phyloP scores from a whole-genome alignment of 2,329 filamentous ascomycete species.

The Beauveria scarabaeidicola region DNA sequence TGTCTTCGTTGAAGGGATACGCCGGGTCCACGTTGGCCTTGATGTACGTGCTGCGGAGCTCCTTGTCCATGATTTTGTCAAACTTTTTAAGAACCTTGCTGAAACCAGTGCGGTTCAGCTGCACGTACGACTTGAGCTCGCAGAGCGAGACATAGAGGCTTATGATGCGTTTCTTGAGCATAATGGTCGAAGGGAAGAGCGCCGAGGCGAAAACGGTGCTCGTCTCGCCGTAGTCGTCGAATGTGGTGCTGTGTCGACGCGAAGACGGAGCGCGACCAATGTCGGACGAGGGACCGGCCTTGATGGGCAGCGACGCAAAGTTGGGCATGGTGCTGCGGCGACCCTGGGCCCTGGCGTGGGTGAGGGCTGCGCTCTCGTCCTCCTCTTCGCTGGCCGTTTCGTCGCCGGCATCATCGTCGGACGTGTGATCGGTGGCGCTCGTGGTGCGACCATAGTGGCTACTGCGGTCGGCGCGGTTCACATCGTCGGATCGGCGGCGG shows the following conservation, averaged over 20 bases:
- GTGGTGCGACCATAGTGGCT: slow-evolving; percentile 18
- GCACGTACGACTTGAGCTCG: slow-evolving; percentile 90
- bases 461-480: slow-evolving; percentile 14
- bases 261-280: slow-evolving; percentile 36
- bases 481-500: slow-evolving; percentile 24
- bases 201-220: slow-evolving; percentile 51
- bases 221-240: slow-evolving; percentile 73
- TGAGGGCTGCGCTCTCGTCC: slow-evolving; percentile 49
- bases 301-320: slow-evolving; percentile 34
- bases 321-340: slow-evolving; percentile 28
- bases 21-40: slow-evolving; percentile 64
- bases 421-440: slow-evolving; percentile 35
- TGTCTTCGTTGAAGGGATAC: slow-evolving; percentile 70
- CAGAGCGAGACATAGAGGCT: slow-evolving; percentile 85
- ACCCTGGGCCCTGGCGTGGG: slow-evolving; percentile 31
- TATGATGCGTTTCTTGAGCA: slow-evolving; percentile 85
- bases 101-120: slow-evolving; percentile 95
- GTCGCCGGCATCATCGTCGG: slow-evolving; percentile 49
- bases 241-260: slow-evolving; percentile 57
- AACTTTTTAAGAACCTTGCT: slow-evolving; percentile 96
- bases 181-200: slow-evolving; percentile 60
- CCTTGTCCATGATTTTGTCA: slow-evolving; percentile 86
- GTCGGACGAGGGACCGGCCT: slow-evolving; percentile 56
- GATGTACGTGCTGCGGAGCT: slow-evolving; percentile 71
- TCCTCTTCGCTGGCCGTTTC: slow-evolving; percentile 59